Evolutionary conservation across 768 basidiomycete species (phyloP).

Genomic region (Mycena vulgaris): DNA sequence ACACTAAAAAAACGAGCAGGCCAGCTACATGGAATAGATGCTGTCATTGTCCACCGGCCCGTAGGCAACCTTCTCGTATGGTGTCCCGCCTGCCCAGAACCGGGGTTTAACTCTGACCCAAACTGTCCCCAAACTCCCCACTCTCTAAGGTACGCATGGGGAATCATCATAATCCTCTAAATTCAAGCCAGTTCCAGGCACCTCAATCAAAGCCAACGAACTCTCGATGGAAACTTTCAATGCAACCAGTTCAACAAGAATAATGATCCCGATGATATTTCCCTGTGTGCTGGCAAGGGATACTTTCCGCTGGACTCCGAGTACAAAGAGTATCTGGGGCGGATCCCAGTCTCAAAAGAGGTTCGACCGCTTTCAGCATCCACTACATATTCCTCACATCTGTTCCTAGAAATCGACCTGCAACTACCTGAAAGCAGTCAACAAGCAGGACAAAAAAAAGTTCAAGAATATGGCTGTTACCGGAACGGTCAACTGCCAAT

Average conservation of each 20-base stretch:
- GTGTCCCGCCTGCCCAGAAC: constrained; percentile 46
- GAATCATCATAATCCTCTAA: not conserved
- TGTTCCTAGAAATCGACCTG: constrained; percentile 41
- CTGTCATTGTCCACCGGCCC: constrained; percentile 32
- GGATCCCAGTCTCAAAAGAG: constrained; percentile 23
- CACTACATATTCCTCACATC: not conserved
- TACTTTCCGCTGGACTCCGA: constrained; percentile 35
- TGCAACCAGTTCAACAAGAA: constrained; percentile 39
- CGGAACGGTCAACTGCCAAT: constrained; percentile 40
- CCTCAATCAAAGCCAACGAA: constrained; percentile 29
- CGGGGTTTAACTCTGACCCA: constrained; percentile 27
- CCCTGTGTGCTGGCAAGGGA: constrained; percentile 30
- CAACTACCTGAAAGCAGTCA: constrained; percentile 38
- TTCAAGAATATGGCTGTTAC: constrained; percentile 41
- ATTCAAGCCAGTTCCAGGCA: constrained; percentile 28
- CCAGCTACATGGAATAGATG: constrained; percentile 44
- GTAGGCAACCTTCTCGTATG: constrained; percentile 32
- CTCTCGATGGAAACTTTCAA: constrained; percentile 43
- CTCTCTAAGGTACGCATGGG: constrained; percentile 29
- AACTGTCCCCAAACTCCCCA: constrained; percentile 36
- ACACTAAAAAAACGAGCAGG: constrained; percentile 37
- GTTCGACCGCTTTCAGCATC: constrained; percentile 6
- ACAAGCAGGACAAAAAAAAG: constrained; percentile 43
- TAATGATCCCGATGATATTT: constrained; percentile 32
- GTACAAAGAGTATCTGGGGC: constrained; percentile 35